Evolutionary conservation across 352 stramenopile genomes (phyloP), one percentile per base, ranked within the genome.

Genomic region (Phytophthora pisi): DNA sequence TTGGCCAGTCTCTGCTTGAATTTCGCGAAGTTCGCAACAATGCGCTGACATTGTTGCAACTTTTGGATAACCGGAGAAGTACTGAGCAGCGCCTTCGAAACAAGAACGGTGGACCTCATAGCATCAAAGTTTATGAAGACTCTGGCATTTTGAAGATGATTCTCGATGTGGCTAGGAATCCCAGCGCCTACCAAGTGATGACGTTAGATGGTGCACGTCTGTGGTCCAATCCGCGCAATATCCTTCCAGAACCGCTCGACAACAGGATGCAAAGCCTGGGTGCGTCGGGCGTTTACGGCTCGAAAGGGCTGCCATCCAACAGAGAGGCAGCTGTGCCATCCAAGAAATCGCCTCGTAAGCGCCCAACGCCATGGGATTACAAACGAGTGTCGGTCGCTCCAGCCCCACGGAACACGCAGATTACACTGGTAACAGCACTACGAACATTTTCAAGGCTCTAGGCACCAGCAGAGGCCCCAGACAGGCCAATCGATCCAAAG

Each of bases 21-120:
- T 66, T 62, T 63, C 53, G 61, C 0, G 66, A 73, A 57, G 20
- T 73, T 9, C 54, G 49, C 6, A 57, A 53, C 10, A 65, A 69
- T 15, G 60, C 61, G 0, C 55, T n/a, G 18, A 49, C 55, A 20
- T 4, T 70, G n/a, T 1, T 51, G 5, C 38, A 46, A n/a, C 46
- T 65, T 51, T 16, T 65, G 40, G 20, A 50, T 30, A 38, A 11
- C 42, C 36, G 36, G 30, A 38, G 23, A 28, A 5, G 1, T 30
- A 34, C 53, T 34, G 23, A 54, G 24, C 20, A 61, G 24, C 43
- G 34, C 13, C n/a, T 66, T 18, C 49, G n/a, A 47, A 15, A n/a
- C 13, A 53, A 57, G 24, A 50, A 16, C 45, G 20, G 10, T 0
- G 42, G 43, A 28, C 26, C 18, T 8, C 10, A 31, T 31, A 0